These are phyloP conservation scores for Amorphotheca resinae DNA, from an alignment of 495 filamentous ascomycete species.

Conservation along the genomic window DNA sequence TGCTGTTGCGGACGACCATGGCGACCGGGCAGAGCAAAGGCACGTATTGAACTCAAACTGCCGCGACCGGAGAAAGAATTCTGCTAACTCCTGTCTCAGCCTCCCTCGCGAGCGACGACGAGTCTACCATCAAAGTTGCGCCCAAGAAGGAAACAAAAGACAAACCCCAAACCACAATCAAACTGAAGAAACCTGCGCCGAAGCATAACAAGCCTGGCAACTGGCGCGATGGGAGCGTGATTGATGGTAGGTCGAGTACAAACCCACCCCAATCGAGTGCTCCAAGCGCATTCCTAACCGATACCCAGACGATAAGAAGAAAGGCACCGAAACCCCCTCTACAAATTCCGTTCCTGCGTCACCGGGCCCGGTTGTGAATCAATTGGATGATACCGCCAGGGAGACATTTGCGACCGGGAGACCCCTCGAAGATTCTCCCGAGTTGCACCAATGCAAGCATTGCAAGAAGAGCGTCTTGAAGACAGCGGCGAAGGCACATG, in stretches of 20 bases:
- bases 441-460: constrained; percentile 64
- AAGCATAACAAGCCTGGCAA: constrained; percentile 46
- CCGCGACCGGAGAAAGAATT: no score
- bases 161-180: constrained; percentile 41
- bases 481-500: constrained; percentile 48
- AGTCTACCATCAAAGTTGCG: constrained; percentile 44
- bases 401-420: constrained; percentile 62
- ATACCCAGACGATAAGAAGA: constrained; percentile 32
- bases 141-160: constrained; percentile 46
- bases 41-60: no score
- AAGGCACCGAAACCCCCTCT: constrained; percentile 25
- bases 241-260: constrained; percentile 37
- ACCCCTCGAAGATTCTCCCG: constrained; percentile 55
- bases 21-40: no score
- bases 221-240: constrained; percentile 37
- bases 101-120: constrained; percentile 28
- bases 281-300: background rate
- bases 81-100: constrained; percentile 1
- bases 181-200: constrained; percentile 50
- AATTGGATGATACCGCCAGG: constrained; percentile 53
- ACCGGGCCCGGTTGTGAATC: constrained; percentile 51
- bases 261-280: background rate
- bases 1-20: no score
- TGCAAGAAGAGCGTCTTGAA: constrained; percentile 66
- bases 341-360: constrained; percentile 27